phyloP scores from a whole-genome alignment of 2,329 filamentous ascomycete genomes.

The Paecilomyces formosus region DNA sequence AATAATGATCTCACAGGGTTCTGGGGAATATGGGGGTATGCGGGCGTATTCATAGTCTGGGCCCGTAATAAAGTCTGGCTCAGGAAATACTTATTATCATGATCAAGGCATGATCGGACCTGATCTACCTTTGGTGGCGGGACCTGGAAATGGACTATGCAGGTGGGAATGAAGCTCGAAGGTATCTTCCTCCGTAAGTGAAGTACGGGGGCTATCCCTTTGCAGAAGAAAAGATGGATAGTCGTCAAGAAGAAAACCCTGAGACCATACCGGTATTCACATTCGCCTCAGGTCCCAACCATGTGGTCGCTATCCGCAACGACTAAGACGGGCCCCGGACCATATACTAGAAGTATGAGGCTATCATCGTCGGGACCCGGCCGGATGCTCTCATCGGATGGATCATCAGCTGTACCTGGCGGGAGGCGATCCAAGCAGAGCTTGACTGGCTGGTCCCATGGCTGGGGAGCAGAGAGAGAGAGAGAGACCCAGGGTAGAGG shows the following conservation, averaged over 20 bases:
- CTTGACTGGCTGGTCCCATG: background rate
- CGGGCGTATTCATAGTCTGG: background rate
- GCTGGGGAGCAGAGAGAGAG: background rate
- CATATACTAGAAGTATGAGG: background rate
- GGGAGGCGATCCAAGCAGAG: background rate
- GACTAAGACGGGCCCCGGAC: background rate
- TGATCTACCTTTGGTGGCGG: background rate
- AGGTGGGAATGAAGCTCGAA: background rate
- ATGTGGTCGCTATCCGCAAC: constrained; percentile 12
- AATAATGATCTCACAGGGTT: background rate
- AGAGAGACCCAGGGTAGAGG: background rate
- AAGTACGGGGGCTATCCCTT: background rate
- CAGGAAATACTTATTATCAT: background rate
- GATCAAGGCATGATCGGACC: constrained; percentile 1
- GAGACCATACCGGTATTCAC: background rate
- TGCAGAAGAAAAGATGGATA: background rate
- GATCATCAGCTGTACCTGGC: background rate
- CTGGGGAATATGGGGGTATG: background rate
- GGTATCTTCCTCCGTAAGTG: background rate
- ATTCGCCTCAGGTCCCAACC: constrained; percentile 21
- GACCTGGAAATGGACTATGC: background rate
- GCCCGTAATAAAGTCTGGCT: background rate
- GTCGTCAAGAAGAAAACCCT: background rate
- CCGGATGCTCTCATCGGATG: background rate
- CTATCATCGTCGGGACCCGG: background rate